These are phyloP conservation scores for Yamadazyma sp. DNA, from an alignment of 805 yeast genomes.

Conservation along the genomic window DNA sequence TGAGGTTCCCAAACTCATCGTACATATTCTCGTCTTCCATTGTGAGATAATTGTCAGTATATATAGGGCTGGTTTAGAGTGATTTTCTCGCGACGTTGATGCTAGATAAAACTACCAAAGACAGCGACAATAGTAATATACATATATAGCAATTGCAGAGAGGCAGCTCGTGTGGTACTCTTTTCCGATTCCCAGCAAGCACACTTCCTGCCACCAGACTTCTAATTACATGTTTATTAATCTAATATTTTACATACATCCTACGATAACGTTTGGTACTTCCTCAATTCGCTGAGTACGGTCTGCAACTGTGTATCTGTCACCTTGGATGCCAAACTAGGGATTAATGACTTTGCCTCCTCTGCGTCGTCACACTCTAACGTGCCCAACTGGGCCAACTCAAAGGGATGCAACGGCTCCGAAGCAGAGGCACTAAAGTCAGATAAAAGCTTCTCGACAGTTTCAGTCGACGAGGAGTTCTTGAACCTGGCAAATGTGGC, in stretches of 20 bases:
- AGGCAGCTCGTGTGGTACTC: too few species aligned
- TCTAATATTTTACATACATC: slow-evolving; percentile 4
- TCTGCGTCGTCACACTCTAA: slow-evolving; percentile 94
- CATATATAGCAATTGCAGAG: too few species aligned
- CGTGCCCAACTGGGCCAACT: slow-evolving; percentile 87
- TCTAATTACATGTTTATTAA: slow-evolving; percentile 1
- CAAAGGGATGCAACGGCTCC: slow-evolving; percentile 83
- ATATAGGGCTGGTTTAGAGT: too few species aligned
- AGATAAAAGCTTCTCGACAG: slow-evolving; percentile 83
- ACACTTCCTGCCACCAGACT: too few species aligned
- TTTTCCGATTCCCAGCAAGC: too few species aligned
- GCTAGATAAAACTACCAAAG: too few species aligned
- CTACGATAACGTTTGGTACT: slow-evolving; percentile 44
- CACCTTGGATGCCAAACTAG: slow-evolving; percentile 79
- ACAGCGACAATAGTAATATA: too few species aligned
- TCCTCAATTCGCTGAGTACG: slow-evolving; percentile 81
- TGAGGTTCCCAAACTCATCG: slow-evolving; percentile 78
- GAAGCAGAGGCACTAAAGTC: slow-evolving; percentile 56
- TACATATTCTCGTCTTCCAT: slow-evolving; percentile 63
- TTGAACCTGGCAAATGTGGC: slow-evolving; percentile 85
- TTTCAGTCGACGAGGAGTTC: slow-evolving; percentile 88
- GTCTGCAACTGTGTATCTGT: slow-evolving; percentile 85
- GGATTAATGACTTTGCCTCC: slow-evolving; percentile 92
- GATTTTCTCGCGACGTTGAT: too few species aligned
- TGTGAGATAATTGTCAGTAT: slow-evolving; percentile 1